Base-by-base conservation (phyloP, 495 filamentous ascomycete species). In the Podospora australis region DNA sequence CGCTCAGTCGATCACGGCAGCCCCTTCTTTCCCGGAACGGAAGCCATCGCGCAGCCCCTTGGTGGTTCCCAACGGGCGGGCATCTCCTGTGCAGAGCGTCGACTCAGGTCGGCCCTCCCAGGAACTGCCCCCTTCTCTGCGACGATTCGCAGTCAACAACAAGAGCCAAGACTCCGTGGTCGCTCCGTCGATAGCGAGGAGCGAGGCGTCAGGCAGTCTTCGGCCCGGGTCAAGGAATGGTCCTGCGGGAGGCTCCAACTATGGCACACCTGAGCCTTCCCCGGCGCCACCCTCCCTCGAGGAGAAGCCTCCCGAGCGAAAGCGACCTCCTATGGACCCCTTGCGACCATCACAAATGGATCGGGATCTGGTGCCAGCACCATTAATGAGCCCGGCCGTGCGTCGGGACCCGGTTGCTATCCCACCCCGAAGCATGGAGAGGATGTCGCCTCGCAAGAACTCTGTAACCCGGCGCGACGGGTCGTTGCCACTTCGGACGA, bases 111-210 rank as follows among this genome's bases (percentile, higher is more conserved):
- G 58, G 44, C 65, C 64, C 19, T 59, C 70, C 5, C 66, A 59
- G 46, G 73, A 66, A 40, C 69, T 66, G 51, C 65, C n/a, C n/a
- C n/a, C 59, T 24, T 61, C 69, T 6, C 58, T 78, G 20, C 67
- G 74, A 14, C 67, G 68, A 53, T 50, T 78, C 22, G 71, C 68
- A 13, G 66, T 66, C 2, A 67, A 64, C 46, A 79, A 78, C 56
- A 70, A 71, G 49, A 80, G 77, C 54, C 76, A 78, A 50, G 78
- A 82, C 26, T 78, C 77, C 3, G 67, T 80, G 34, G 66, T 67
- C 10, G 64, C 62, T 13, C 72, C 71, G 2, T 39, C 68, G 6
- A 67, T 65, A 5, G 56, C 65, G 11, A 71, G 69, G 43, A 72
- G 70, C 34, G 71, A 78, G 44, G 78, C 79, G 55, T 56, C 59